These are phyloP conservation scores for Thelephora terrestris DNA, from an alignment of 1,284 basidiomycete species.

Conservation along the genomic window DNA sequence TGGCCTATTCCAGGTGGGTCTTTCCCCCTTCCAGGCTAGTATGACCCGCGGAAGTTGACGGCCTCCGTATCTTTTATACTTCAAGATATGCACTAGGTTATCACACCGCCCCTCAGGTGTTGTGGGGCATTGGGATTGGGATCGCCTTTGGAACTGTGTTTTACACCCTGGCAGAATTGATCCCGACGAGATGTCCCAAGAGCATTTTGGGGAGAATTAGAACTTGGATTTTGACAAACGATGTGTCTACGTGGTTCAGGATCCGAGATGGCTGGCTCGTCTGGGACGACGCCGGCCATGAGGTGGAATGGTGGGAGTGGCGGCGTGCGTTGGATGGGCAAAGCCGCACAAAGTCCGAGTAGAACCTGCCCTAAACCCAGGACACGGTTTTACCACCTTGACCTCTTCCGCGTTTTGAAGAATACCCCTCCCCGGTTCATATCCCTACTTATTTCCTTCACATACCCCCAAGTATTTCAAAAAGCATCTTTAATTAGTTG, in stretches of 20 bases:
- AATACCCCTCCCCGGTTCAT: neutral
- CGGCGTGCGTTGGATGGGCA: conserved; percentile 30
- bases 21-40: neutral
- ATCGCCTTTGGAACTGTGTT: conserved; percentile 42
- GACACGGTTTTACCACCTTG: too few species aligned
- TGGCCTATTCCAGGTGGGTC: conserved; percentile 71
- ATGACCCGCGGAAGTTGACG: neutral
- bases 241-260: conserved; percentile 54
- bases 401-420: too few species aligned
- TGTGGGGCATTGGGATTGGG: conserved; percentile 67
- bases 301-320: conserved; percentile 60
- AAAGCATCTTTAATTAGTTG: neutral
- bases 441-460: neutral
- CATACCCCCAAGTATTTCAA: neutral
- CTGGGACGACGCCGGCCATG: conserved; percentile 63
- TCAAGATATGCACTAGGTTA: conserved; percentile 63
- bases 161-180: conserved; percentile 52
- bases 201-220: conserved; percentile 45
- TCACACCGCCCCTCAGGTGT: conserved; percentile 60
- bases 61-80: neutral
- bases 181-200: conserved; percentile 42
- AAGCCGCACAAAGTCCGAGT: neutral
- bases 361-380: too few species aligned
- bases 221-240: conserved; percentile 41
- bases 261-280: conserved; percentile 75